Conservation (phyloP, 768 basidiomycete genomes). For the Clathrus columnatus region DNA sequence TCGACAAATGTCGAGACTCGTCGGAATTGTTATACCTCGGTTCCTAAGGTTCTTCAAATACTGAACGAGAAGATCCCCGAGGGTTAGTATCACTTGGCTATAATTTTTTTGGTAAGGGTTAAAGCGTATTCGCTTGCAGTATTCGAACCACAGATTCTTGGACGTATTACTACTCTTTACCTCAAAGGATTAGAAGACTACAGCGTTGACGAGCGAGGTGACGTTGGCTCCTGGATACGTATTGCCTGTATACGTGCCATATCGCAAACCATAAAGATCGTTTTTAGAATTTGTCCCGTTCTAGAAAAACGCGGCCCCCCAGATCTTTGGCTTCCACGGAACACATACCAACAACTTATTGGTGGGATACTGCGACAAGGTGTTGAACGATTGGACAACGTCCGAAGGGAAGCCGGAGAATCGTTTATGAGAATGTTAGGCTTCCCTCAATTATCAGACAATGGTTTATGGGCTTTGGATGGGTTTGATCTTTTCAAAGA, state of each 20-base stretch:
- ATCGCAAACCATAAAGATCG: constrained; percentile 39
- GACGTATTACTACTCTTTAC: constrained; percentile 40
- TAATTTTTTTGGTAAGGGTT: too few species aligned
- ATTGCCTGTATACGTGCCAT: constrained; percentile 66
- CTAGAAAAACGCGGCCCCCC: constrained; percentile 27
- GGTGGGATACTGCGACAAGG: constrained; percentile 79
- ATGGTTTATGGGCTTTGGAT: constrained; percentile 41
- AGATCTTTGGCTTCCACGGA: constrained; percentile 54
- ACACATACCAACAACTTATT: constrained; percentile 47
- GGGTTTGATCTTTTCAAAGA: constrained; percentile 38
- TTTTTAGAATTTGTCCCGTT: constrained; percentile 37
- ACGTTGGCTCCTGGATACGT: constrained; percentile 95
- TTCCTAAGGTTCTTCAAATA: constrained; percentile 36
- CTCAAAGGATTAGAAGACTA: constrained; percentile 82
- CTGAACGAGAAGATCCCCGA: constrained; percentile 33
- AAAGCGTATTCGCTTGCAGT: too few species aligned
- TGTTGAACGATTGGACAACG: constrained; percentile 84
- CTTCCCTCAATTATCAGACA: constrained; percentile 23
- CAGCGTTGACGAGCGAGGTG: constrained; percentile 87
- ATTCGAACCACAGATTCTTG: constrained; percentile 36
- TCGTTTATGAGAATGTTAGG: constrained; percentile 44
- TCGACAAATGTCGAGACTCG: constrained; percentile 46
- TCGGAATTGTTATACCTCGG: constrained; percentile 42
- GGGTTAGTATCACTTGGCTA: constrained; percentile 34
- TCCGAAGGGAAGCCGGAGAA: constrained; percentile 71